A percentile compares a stretch with the other conserved stretches of the same genome.
These are phyloP conservation scores for Tylopilus vinaceipallidus DNA, from an alignment of 768 basidiomycete species.

Conservation along the genomic window DNA sequence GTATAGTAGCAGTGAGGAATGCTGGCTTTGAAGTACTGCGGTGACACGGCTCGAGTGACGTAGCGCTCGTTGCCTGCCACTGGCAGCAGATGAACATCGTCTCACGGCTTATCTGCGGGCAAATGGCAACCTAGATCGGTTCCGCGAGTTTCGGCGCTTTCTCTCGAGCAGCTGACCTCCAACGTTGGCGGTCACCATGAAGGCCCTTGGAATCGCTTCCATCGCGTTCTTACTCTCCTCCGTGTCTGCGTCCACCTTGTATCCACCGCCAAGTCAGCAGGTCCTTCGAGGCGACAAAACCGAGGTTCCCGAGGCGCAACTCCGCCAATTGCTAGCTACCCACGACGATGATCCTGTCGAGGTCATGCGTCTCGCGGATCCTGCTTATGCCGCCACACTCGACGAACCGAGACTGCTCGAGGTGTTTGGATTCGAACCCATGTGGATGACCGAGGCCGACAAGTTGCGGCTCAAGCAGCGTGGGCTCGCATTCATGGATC, in stretches of 20 bases:
- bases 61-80: too few relatives aligned
- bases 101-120: too few relatives aligned
- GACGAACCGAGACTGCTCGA: conserved; percentile 18
- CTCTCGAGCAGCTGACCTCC: background rate
- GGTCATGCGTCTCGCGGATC: conserved; percentile 16
- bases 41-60: too few relatives aligned
- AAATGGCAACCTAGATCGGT: background rate
- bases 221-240: background rate
- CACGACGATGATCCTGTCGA: conserved; percentile 12
- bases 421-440: conserved; percentile 11
- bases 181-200: background rate
- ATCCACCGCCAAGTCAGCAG: background rate
- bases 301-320: background rate
- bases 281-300: background rate
- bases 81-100: too few relatives aligned
- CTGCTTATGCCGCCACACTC: conserved; percentile 9
- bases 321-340: conserved; percentile 4
- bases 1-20: too few relatives aligned
- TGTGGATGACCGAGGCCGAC: conserved; percentile 19
- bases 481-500: conserved; percentile 14
- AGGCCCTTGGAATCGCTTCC: background rate
- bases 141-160: too few relatives aligned
- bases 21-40: too few relatives aligned
- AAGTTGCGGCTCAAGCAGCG: conserved; percentile 13
- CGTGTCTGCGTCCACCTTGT: background rate